Evolutionary conservation across 108 stramenopile species (phyloP).

Genomic region (Discostella pseudostelligera): DNA sequence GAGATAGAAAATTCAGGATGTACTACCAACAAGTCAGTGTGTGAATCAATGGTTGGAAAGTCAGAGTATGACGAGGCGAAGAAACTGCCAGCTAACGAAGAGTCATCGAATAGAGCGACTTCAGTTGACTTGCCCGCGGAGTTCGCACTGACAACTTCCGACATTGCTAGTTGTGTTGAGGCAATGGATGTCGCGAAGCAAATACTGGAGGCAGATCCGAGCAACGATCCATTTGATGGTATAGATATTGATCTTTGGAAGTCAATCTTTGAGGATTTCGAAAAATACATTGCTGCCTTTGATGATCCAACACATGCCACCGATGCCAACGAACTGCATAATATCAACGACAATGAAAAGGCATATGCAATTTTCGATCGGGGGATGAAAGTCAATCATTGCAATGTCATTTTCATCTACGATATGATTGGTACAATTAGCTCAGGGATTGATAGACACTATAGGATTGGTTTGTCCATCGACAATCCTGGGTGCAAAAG

Average conservation of each 20-base stretch:
- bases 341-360: slow-evolving; percentile 15
- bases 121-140: neutral
- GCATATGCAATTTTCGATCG: slow-evolving; percentile 27
- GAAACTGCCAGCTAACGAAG: no score
- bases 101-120: no score
- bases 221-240: slow-evolving; percentile 12
- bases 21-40: no score
- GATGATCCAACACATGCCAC: slow-evolving; percentile 12
- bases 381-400: slow-evolving; percentile 34
- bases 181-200: slow-evolving; percentile 19
- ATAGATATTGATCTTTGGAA: slow-evolving; percentile 22
- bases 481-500: slow-evolving; percentile 3
- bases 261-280: slow-evolving; percentile 22
- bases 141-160: slow-evolving; percentile 19
- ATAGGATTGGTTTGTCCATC: slow-evolving; percentile 4
- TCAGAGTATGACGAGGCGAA: no score
- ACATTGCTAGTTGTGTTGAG: slow-evolving; percentile 24
- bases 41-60: no score
- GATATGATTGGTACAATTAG: slow-evolving; percentile 34
- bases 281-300: slow-evolving; percentile 27
- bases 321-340: slow-evolving; percentile 22
- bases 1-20: no score
- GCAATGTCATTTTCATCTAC: slow-evolving; percentile 29
- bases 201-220: neutral
- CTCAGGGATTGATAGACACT: slow-evolving; percentile 17